A percentile compares a stretch with the other conserved stretches of the same genome.
Conservation (phyloP, 139 green algal genomes). For the Zygnema circumcarinatum region DNA sequence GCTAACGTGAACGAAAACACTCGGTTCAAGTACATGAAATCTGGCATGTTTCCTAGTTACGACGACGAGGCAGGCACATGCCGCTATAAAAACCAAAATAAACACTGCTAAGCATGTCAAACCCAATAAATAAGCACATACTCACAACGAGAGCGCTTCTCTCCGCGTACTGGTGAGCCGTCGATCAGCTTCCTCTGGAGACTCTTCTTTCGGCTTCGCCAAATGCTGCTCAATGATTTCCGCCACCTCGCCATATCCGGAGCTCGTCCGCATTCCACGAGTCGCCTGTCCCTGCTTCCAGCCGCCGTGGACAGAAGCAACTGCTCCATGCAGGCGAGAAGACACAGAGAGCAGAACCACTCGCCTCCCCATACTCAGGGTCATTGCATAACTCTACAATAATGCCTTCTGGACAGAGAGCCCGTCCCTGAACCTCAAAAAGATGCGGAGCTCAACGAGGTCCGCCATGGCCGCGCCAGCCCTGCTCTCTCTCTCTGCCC, state of each 20-base stretch:
- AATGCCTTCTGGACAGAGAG: no score
- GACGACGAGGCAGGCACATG: no score
- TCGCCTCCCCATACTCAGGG: no score
- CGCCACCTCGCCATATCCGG: neutral
- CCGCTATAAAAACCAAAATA: no score
- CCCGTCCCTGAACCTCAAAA: no score
- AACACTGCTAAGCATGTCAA: neutral
- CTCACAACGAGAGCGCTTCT: conserved; percentile 62
- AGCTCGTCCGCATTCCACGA: neutral
- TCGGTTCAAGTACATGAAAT: neutral
- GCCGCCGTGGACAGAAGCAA: no score
- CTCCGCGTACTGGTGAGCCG: conserved; percentile 64
- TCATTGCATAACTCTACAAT: no score
- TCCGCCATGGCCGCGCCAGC: no score
- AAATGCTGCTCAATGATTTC: conserved; percentile 14
- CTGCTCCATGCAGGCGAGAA: no score
- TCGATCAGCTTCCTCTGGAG: conserved; percentile 33
- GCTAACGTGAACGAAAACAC: neutral
- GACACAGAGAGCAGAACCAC: no score
- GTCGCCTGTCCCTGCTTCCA: neutral
- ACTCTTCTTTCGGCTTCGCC: neutral
- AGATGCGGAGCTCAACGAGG: no score
- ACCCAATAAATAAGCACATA: neutral
- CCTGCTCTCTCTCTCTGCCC: no score
- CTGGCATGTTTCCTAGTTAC: neutral